Base-by-base conservation (phyloP, 208 protist genomes). In the Lotmaria passim region DNA sequence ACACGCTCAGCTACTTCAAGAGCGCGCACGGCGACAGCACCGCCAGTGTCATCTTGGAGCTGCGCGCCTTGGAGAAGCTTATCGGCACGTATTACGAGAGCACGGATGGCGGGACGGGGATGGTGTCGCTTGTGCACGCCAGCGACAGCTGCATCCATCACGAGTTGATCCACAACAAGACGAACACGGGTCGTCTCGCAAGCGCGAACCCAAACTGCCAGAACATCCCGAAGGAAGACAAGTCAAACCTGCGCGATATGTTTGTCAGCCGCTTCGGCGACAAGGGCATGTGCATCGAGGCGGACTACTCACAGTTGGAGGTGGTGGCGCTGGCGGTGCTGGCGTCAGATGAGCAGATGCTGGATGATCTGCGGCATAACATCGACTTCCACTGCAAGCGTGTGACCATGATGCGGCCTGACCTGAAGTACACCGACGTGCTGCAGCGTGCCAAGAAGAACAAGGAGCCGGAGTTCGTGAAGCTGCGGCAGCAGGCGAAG, bases 351-450 rank as follows among this genome's bases (percentile, higher is more conserved):
- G 56, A 91, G 57, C 87, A 96, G 79, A 95, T 98, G 89, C 76
- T 95, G 8, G 90, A 93, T 46, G 94, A 98, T 75, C 83, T 98
- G 78, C 78, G 83, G 51, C 78, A 93, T 59, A 93, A 90, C 56
- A 79, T 96, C 24, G 94, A 98, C 75, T 96, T 98, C 69, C 94
- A 98, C 67, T 96, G 90, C 74, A 98, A 98, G 69, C 90, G 94
- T 83, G 88, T 97, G 48, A 89, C 94, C 21, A 94, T 96, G 89
- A 97, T 97, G 90, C 84, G 89, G 12, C 93, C 93, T 8, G 89
- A 96, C 71, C 73, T 96, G n/a, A 86, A 90, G 71, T 97, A 97
- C 80, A 93, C 86, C 2, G 90, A 96, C 36, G 87, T 97, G 44
- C 72, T 97, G 31, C 80, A 84, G 61, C 84, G 85, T 14, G 89